Evolutionary conservation across 768 basidiomycete species (phyloP), one percentile per base, ranked within the genome.

Genomic region (Megacollybia marginata): DNA sequence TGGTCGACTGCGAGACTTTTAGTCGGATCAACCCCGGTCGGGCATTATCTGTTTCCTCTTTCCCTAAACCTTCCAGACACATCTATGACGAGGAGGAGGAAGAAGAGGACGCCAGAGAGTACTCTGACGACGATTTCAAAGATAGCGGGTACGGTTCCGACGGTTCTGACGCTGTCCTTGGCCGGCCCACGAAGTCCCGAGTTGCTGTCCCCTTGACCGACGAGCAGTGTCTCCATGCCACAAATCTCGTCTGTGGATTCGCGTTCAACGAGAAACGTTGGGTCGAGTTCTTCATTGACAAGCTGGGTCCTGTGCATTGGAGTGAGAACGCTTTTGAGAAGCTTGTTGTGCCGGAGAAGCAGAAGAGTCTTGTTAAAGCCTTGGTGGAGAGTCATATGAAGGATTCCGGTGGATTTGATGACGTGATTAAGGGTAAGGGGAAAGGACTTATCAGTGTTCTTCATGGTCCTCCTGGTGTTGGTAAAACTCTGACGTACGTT

Each of bases 311-410:
- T 6, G 23, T 28, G 23, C 2, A 70, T n/a, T 82, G 80, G 78
- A 78, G 78, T 52, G 59, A 68, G 9, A 73, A 78, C 18, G 80
- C 80, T 1, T 83, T 80, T 58, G 62, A 67, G 15, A 75, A 78
- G 53, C 72, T 83, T 28, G 80, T 82, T 11, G 70, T 84, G 15
- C 74, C 77, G 9, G 57, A 28, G 64, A 71, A 69, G 35, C 70
- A 75, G 36, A 83, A 81, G 64, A 64, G 71, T 15, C 71, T 81
- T 2, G 65, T 80, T 19, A 73, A 73, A 45, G 76, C 79, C 2
- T 70, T 80, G 2, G 73, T 80, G 15, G 78, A 79, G 54, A 73
- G 77, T 2, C 79, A 82, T 54, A 75, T 76, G 56, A 65, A 66
- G n/a, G 73, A 73, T 51, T 55, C 46, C 50, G 43, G 34, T 46